These are phyloP conservation scores for Neoscytalidium dimidiatum DNA, from an alignment of 2,329 filamentous ascomycete species.

Conservation along the genomic window DNA sequence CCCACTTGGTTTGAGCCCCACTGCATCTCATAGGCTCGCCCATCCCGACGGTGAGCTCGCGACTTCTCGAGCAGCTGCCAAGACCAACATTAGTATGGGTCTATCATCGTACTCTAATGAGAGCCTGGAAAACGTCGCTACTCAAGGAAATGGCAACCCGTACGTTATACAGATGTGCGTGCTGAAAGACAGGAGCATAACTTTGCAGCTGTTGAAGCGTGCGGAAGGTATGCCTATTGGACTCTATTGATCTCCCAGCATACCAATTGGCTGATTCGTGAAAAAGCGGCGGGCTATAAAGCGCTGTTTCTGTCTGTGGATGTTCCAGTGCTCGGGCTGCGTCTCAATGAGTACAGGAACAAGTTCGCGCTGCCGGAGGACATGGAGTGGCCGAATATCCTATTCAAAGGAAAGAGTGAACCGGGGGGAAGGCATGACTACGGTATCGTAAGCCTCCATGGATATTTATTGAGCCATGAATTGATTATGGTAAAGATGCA, in stretches of 20 bases:
- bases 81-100: constrained; percentile 63
- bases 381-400: constrained; percentile 48
- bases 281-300: constrained; percentile 50
- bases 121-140: constrained; percentile 64
- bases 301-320: constrained; percentile 60
- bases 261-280: too few species aligned
- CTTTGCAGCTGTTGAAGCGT: constrained; percentile 43
- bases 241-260: too few species aligned
- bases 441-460: not conserved
- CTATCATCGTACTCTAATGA: constrained; percentile 63
- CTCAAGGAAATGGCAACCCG: constrained; percentile 42
- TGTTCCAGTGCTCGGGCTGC: constrained; percentile 54
- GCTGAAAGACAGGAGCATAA: constrained; percentile 50
- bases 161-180: constrained; percentile 60
- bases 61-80: constrained; percentile 59
- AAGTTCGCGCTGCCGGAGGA: constrained; percentile 51
- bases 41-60: constrained; percentile 65
- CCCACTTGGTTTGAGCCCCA: constrained; percentile 49
- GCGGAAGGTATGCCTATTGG: constrained; percentile 43
- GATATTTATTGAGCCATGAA: too few species aligned
- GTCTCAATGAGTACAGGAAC: constrained; percentile 57
- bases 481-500: constrained; percentile 22
- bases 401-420: constrained; percentile 27
- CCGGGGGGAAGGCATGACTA: constrained; percentile 21
- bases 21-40: constrained; percentile 67